Base-by-base conservation (phyloP, 306 rosid species). In the Citrullus mucosospermus region DNA sequence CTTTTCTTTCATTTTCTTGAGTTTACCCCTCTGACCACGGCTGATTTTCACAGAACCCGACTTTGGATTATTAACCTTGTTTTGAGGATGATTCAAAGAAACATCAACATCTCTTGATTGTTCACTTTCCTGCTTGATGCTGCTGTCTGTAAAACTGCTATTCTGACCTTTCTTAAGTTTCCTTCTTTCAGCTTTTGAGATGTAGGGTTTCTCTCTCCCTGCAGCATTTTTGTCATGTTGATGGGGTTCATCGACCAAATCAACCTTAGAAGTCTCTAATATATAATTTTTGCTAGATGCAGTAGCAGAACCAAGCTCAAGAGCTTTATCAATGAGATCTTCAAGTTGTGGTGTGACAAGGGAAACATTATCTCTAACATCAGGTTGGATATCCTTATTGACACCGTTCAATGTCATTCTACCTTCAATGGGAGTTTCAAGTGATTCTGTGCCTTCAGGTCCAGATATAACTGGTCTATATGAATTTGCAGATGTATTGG, bases 171-270 rank as follows among this genome's bases (percentile, higher is more conserved):
- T 90, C 91, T 95, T 95, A 44, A 87, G 92, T 85, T 89, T 89
- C 85, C 97, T 90, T 84, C 99, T 91, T 80, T 92, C 99, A 60
- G 97, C 93, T 90, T 91, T 95, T 28, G 99, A 95, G 78, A 92
- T 1, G 84, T 91, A 87, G 63, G 97, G 96, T 65, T 89, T 95
- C 75, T 95, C 99, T 88, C 91, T 91, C 36, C 62, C 84, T 25
- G 85, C 62, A 85, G 85, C 86, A 85, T 83, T 87, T 73, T 76
- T 87, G 73, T 85, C 90, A 81, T 89, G 92, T 76, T 14, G 55
- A 83, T 78, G 85, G 28, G 85, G 50, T 60, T 82, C 92, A 75
- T 41, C 85, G 7, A 80, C 80, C 51, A 53, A 63, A 90, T 87
- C 91, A 83, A 75, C 85, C 53, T 79, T 85, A 78, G 92, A 82